A percentile compares a stretch with the other conserved stretches of the same genome.
Evolutionary conservation across 2,329 filamentous ascomycete genomes (phyloP).

Genomic region (Fusarium ramigenum): DNA sequence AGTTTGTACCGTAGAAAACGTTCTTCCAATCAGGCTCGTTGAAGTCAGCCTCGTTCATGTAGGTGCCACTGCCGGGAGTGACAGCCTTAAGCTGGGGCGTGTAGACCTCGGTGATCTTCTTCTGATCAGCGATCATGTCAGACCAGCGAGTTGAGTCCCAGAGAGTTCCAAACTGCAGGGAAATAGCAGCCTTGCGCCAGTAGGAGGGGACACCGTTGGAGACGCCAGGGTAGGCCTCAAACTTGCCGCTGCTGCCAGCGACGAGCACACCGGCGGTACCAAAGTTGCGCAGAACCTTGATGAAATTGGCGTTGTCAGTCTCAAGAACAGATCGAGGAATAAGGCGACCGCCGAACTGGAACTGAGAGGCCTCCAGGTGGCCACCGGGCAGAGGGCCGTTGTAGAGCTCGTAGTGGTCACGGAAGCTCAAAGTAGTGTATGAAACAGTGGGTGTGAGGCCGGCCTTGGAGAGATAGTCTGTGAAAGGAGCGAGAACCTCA

Average conservation of each 20-base stretch:
- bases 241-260: neutral
- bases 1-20: constrained; percentile 59
- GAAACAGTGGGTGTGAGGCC: neutral
- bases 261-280: neutral
- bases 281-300: neutral
- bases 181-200: neutral
- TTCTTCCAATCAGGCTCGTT: constrained; percentile 54
- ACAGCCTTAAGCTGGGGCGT: constrained; percentile 43
- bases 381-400: constrained; percentile 51
- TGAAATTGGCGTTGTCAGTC: constrained; percentile 1
- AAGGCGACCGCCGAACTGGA: constrained; percentile 53
- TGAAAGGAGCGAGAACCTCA: neutral
- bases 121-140: constrained; percentile 45
- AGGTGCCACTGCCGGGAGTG: constrained; percentile 55
- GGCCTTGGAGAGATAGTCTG: neutral
- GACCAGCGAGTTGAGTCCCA: constrained; percentile 42
- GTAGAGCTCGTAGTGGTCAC: constrained; percentile 55
- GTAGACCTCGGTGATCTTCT: constrained; percentile 44
- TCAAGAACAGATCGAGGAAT: constrained; percentile 47
- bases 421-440: neutral
- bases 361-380: constrained; percentile 46
- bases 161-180: constrained; percentile 11
- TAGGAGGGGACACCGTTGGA: neutral
- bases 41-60: constrained; percentile 63
- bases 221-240: neutral